Evolutionary conservation across 257 asterid species (phyloP).

Genomic region (Cruciata laevipes): DNA sequence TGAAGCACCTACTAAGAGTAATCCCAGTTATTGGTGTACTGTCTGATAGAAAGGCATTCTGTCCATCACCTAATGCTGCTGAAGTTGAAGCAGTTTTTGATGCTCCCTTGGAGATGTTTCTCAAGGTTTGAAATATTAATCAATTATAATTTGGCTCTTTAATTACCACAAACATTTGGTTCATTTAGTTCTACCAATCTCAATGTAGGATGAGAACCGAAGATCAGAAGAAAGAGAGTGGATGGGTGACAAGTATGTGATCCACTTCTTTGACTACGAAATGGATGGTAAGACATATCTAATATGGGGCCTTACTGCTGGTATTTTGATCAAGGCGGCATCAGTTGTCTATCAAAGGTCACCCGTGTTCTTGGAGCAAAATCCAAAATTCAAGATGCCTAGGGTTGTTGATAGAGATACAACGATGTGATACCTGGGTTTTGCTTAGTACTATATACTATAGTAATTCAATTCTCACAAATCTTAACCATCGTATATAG

Average conservation of each 20-base stretch:
- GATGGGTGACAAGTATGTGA: constrained; percentile 68
- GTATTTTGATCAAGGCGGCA: constrained; percentile 81
- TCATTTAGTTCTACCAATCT: background rate
- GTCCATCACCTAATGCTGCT: constrained; percentile 57
- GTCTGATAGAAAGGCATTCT: constrained; percentile 54
- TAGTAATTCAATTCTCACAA: background rate
- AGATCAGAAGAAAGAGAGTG: constrained; percentile 75
- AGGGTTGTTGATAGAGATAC: constrained; percentile 39
- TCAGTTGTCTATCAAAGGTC: constrained; percentile 75
- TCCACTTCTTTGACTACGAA: constrained; percentile 73
- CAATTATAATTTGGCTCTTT: background rate
- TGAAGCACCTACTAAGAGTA: constrained; percentile 90
- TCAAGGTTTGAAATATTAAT: constrained; percentile 44
- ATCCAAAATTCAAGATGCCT: constrained; percentile 63
- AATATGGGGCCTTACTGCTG: constrained; percentile 97
- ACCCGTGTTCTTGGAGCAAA: constrained; percentile 77
- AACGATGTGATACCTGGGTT: constrained; percentile 32
- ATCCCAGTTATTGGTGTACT: constrained; percentile 92
- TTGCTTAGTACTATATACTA: background rate
- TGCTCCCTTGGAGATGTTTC: constrained; percentile 96
- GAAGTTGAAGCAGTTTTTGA: constrained; percentile 86
- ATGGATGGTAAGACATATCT: constrained; percentile 42
- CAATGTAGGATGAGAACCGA: constrained; percentile 66
- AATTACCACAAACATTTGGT: background rate
- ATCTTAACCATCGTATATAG: background rate